These are phyloP conservation scores for Saposhnikovia divaricata DNA, from an alignment of 129 eudicot genomes.

Conservation along the genomic window DNA sequence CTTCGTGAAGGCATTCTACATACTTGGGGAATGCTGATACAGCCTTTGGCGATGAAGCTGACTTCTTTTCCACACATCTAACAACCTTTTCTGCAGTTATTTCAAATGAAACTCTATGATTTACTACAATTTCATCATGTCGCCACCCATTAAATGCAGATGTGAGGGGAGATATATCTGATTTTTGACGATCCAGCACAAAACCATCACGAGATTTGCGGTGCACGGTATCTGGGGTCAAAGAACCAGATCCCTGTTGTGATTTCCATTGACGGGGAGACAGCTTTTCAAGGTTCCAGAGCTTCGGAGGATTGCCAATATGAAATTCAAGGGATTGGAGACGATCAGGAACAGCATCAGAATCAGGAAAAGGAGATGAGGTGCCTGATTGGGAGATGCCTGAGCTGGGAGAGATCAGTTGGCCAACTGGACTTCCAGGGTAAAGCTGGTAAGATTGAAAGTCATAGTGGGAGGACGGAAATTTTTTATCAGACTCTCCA, in stretches of 20 bases:
- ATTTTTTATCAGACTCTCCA: conserved; percentile 35
- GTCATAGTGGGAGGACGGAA: conserved; percentile 36
- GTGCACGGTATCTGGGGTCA: conserved; percentile 35
- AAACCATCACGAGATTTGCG: conserved; percentile 25
- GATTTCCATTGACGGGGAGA: conserved; percentile 30
- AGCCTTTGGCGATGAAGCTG: conserved; percentile 14
- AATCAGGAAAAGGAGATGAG: conserved; percentile 36
- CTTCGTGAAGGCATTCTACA: background rate
- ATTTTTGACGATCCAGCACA: conserved; percentile 27
- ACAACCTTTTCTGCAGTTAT: conserved; percentile 35
- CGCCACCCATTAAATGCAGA: conserved; percentile 12
- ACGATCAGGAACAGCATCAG: conserved; percentile 18
- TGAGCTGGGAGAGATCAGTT: conserved; percentile 83
- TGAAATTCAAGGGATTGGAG: conserved; percentile 1
- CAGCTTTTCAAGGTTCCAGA: conserved; percentile 22
- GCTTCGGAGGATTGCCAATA: conserved; percentile 25
- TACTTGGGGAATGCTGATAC: conserved; percentile 10
- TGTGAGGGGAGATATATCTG: conserved; percentile 30
- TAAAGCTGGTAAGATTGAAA: conserved; percentile 57
- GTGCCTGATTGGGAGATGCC: conserved; percentile 75
- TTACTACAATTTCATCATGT: conserved; percentile 3
- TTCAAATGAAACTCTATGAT: conserved; percentile 46
- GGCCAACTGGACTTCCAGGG: conserved; percentile 96
- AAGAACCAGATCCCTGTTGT: conserved; percentile 33
- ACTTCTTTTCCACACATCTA: conserved; percentile 66